Evolutionary conservation across 768 basidiomycete species (phyloP).

Genomic region (Boletus rubropictus): DNA sequence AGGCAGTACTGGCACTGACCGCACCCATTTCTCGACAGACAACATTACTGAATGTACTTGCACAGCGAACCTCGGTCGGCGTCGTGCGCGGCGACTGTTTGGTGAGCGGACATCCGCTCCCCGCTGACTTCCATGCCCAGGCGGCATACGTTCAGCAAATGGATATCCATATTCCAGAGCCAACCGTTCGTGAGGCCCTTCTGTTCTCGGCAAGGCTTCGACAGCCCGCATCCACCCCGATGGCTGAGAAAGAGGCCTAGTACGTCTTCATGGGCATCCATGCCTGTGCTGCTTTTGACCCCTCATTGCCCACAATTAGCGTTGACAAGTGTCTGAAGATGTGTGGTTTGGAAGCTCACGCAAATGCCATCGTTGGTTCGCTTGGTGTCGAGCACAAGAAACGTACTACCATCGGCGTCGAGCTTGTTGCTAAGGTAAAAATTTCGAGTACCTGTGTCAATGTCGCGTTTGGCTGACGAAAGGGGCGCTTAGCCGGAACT

Average conservation of each 20-base stretch:
- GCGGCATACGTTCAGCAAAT: constrained; percentile 58
- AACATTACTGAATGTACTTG: constrained; percentile 53
- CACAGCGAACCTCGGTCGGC: constrained; percentile 44
- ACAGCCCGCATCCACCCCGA: constrained; percentile 60
- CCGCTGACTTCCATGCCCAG: constrained; percentile 58
- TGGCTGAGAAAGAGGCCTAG: constrained; percentile 75
- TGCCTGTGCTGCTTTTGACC: background rate
- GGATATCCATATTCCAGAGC: constrained; percentile 70
- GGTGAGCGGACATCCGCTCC: constrained; percentile 50
- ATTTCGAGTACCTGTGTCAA: accelerated
- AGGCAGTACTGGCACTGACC: background rate
- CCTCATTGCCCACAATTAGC: constrained; percentile 18
- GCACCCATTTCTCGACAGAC: constrained; percentile 33
- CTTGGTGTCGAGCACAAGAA: constrained; percentile 46
- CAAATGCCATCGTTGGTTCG: constrained; percentile 61
- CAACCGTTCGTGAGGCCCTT: constrained; percentile 78
- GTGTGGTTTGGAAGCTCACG: constrained; percentile 56
- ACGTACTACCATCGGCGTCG: constrained; percentile 55
- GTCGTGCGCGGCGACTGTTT: constrained; percentile 47
- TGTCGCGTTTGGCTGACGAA: background rate
- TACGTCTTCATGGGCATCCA: constrained; percentile 32
- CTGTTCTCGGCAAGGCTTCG: constrained; percentile 75
- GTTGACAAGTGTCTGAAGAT: constrained; percentile 57
- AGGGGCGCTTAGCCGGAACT: constrained; percentile 32
- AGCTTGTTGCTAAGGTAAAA: constrained; percentile 49